phyloP scores from a whole-genome alignment of 352 stramenopile species.

The Phytopythium sindhum region DNA sequence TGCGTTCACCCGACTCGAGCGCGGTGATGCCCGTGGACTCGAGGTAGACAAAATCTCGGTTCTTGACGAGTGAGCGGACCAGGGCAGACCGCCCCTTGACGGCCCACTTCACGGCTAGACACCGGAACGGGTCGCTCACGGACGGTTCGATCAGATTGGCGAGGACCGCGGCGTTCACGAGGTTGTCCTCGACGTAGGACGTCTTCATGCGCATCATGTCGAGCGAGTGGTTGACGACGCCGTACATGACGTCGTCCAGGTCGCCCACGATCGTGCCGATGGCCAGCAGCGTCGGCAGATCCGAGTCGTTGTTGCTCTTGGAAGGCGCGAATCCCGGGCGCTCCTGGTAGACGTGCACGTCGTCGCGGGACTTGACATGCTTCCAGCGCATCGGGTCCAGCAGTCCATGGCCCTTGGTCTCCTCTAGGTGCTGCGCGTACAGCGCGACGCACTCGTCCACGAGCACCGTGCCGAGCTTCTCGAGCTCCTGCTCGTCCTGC shows the following conservation, averaged over 20 bases:
- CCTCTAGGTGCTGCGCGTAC: slow-evolving; percentile 12
- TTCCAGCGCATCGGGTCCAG: slow-evolving; percentile 30
- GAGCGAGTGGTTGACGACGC: slow-evolving; percentile 36
- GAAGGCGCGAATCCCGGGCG: slow-evolving; percentile 3
- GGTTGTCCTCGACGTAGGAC: slow-evolving; percentile 47
- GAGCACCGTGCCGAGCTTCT: slow-evolving; percentile 3
- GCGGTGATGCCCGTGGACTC: slow-evolving; percentile 44
- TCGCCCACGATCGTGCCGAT: slow-evolving; percentile 36
- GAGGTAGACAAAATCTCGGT: slow-evolving; percentile 61
- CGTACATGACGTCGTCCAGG: slow-evolving; percentile 52
- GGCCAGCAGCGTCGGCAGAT: slow-evolving; percentile 28
- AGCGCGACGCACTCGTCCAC: slow-evolving; percentile 11
- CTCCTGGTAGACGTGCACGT: slow-evolving; percentile 28
- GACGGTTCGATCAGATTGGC: slow-evolving; percentile 32
- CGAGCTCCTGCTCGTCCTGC: slow-evolving; percentile 9
- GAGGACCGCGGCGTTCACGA: slow-evolving; percentile 47
- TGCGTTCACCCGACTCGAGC: slow-evolving; percentile 33
- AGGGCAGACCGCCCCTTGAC: slow-evolving; percentile 41
- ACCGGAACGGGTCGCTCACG: slow-evolving; percentile 39
- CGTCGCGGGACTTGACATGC: slow-evolving; percentile 20
- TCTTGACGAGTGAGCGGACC: slow-evolving; percentile 42
- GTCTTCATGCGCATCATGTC: slow-evolving; percentile 52
- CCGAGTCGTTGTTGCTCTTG: slow-evolving; percentile 11
- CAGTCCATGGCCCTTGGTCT: slow-evolving; percentile 17
- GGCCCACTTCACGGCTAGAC: slow-evolving; percentile 48